A percentile compares a stretch with the other conserved stretches of the same genome.
phyloP scores from a whole-genome alignment of 148 eudicot genomes.

The Cornus controversa region DNA sequence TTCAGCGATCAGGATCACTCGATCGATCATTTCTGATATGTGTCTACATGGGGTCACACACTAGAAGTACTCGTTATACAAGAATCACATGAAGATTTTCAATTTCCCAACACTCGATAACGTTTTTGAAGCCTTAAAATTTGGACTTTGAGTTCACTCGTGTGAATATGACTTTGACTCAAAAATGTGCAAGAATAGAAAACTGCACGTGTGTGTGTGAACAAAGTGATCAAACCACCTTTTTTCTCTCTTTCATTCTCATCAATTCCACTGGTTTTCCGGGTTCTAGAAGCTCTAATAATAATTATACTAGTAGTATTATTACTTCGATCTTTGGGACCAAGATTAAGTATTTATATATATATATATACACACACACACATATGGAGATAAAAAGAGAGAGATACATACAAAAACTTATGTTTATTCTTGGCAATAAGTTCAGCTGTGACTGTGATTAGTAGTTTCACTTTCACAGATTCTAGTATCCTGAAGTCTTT shows the following conservation, averaged over 20 bases:
- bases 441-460: slow-evolving; percentile 14
- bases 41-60: not conserved
- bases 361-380: too few relatives aligned
- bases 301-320: slow-evolving; percentile 4
- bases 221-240: slow-evolving; percentile 24
- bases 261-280: slow-evolving; percentile 24
- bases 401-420: not conserved
- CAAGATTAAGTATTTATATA: slow-evolving; percentile 10
- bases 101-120: slow-evolving; percentile 32
- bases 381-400: slow-evolving; percentile 8
- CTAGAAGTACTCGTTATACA: not conserved
- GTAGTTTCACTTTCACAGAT: not conserved
- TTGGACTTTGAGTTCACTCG: slow-evolving; percentile 37
- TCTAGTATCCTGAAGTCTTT: not conserved
- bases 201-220: slow-evolving; percentile 1
- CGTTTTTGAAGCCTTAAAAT: slow-evolving; percentile 40
- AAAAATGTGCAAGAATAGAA: not conserved
- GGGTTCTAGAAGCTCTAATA: slow-evolving; percentile 16
- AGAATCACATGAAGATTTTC: slow-evolving; percentile 14
- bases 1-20: not conserved
- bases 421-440: slow-evolving; percentile 2
- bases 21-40: too few relatives aligned
- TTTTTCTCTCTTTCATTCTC: slow-evolving; percentile 5
- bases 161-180: slow-evolving; percentile 31
- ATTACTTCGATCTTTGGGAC: slow-evolving; percentile 1